Evolutionary conservation across 2,329 filamentous ascomycete genomes (phyloP), one percentile per base, ranked within the genome.

Genomic region (Pseudogymnoascus sp.): DNA sequence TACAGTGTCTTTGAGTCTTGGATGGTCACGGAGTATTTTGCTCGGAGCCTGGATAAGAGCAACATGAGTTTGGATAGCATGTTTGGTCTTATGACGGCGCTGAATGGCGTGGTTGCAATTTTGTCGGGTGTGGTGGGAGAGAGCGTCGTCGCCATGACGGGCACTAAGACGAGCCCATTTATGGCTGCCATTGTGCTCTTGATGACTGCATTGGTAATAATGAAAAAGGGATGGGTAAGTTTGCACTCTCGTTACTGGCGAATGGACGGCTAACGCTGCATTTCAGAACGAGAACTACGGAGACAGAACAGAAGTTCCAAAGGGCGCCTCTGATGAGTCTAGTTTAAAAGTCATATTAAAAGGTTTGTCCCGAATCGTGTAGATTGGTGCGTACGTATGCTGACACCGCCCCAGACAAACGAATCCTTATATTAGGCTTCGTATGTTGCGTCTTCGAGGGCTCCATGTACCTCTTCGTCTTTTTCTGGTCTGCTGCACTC

Each of bases 381-480:
- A 40, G 56, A 66, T 71, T 26, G 66, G 68, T 1, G 4, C 3
- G 46, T 28, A 31, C 24, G 4, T 31, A 53, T 31, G 14, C 26
- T 64, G 60, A 70, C 26, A 67, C 70, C 24, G 68, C 72, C 59
- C 70, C 70, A 67, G 78, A 83, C 68, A 78, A 77, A 41, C 77
- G 79, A 2, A 79, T 86, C 61, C 70, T 83, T 16, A 76, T 80
- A 1, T 74, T 87, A 4, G 78, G 76, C 2, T 71, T 85, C 43
- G 77, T 79, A 2, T 81, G 82, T 3, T 84, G 79, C 64, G 79
- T 84, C 70, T 85, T 86, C 68, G 84, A 87, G 72, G 83, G 83
- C 19, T 79, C 82, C 28, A 83, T 86, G 76, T 86, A 86, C 68
- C 76, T 87, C 10, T 86, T 86, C 68, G 81, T 87, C 63, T 86